These are phyloP conservation scores for Leucogyrophana mollusca DNA, from an alignment of 768 basidiomycete species.

Conservation along the genomic window DNA sequence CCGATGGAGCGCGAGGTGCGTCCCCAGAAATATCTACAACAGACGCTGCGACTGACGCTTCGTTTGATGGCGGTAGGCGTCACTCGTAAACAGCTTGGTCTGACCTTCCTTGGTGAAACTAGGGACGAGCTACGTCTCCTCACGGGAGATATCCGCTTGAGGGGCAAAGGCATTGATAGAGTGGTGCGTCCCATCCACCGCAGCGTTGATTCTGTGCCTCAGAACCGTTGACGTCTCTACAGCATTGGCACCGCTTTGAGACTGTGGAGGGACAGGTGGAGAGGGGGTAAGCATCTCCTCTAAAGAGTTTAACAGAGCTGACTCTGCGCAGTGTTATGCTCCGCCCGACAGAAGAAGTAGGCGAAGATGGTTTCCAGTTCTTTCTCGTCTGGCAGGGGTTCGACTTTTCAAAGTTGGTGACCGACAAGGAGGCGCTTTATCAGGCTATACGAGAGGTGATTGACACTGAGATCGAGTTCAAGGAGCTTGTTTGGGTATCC, in stretches of 20 bases:
- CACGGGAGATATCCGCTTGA: constrained; percentile 37
- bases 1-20: constrained; percentile 38
- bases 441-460: constrained; percentile 25
- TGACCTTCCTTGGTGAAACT: constrained; percentile 43
- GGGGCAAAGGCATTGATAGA: constrained; percentile 24
- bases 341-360: constrained; percentile 15
- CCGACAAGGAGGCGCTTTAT: constrained; percentile 25
- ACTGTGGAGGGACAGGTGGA: too few species aligned
- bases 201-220: not conserved
- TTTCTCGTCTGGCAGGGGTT: constrained; percentile 3
- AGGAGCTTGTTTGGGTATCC: constrained; percentile 21
- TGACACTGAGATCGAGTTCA: constrained; percentile 32
- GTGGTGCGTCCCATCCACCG: constrained; percentile 13
- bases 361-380: constrained; percentile 19
- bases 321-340: constrained; percentile 1
- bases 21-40: not conserved
- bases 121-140: constrained; percentile 22
- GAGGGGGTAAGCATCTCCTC: too few species aligned
- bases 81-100: constrained; percentile 37
- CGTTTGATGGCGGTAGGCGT: constrained; percentile 22
- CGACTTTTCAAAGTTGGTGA: constrained; percentile 15
- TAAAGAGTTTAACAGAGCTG: too few species aligned
- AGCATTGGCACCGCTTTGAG: constrained; percentile 25
- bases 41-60: not conserved
- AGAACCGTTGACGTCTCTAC: too few species aligned